Base-by-base conservation (phyloP, 2,329 filamentous ascomycete genomes). In the Cladosporium sp. region DNA sequence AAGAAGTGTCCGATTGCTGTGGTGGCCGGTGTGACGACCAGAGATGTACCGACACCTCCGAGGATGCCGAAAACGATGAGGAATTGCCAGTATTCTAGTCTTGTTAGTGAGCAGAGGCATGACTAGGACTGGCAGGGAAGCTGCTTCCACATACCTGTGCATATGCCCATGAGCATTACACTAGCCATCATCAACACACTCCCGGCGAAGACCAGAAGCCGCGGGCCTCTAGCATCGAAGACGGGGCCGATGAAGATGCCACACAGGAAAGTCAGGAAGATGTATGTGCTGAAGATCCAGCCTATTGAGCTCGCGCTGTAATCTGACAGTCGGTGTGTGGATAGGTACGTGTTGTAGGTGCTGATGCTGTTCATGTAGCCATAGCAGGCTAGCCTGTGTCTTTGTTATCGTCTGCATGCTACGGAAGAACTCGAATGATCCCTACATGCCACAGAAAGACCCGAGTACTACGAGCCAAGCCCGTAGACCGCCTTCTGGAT, bases 401-500 rank as follows among this genome's bases (percentile, higher is more conserved):
- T 4, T n/a, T 28, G 26, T 54, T 32, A 54, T 11, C 12, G 4
- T 52, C 26, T 28, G 26, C 14, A 52, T 15, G 6, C 1, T 11
- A 18, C 12, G 28, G 49, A 1, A 3, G 15, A 5, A 18, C 15
- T 28, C 14, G 12, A 5, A 7, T 18, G 15, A 2, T 28, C 18
- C 51, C 2, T 54, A 54, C 64, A 95, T 86, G 11, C 89, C 88
- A 71, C 89, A 86, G 81, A 92, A 96, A n/a, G 34, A 34, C 2
- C 92, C 93, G 18, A 94, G 80, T 4, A 97, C 92, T 34, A 96
- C 92, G 4, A 91, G 83, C 91, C 93, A 97, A 64, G 92, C 92
- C 69, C 86, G 80, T 15, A 86, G 74, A 12, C 93, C 93, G 59
- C 93, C 92, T 80, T 97, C 93, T 0, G 93, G 93, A 30, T 59